A percentile compares a stretch with the other conserved stretches of the same genome.
Conservation (phyloP, 164 flowering plant species). For the Nymphaea thermarum region DNA sequence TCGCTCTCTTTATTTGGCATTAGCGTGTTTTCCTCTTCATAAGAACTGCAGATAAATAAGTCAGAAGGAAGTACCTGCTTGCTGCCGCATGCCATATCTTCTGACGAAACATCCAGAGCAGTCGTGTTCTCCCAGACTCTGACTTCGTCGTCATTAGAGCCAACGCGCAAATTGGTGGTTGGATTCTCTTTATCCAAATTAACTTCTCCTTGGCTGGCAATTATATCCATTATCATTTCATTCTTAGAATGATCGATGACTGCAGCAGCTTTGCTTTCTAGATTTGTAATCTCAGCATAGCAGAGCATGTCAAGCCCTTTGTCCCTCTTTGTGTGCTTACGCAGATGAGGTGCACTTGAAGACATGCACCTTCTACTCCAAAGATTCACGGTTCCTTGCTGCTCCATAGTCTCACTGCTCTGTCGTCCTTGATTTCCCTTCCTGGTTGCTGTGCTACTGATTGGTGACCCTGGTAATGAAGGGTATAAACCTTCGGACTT, state of each 20-base stretch:
- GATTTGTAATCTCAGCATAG: slow-evolving; percentile 13
- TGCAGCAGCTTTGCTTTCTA: neutral
- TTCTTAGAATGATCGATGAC: neutral
- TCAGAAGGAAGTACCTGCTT: neutral
- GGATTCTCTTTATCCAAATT: neutral
- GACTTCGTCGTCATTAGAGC: neutral
- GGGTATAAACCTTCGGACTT: neutral
- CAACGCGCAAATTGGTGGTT: neutral
- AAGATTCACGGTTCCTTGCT: slow-evolving; percentile 18
- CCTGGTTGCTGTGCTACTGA: neutral
- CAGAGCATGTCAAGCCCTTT: slow-evolving; percentile 15
- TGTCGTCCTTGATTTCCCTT: neutral
- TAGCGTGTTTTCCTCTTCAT: neutral
- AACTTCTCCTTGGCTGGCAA: neutral
- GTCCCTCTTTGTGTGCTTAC: slow-evolving; percentile 9
- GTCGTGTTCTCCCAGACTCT: neutral
- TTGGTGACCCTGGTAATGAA: neutral
- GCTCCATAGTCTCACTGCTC: neutral
- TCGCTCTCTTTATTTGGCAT: neutral
- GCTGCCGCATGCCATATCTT: neutral
- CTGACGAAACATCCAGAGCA: neutral
- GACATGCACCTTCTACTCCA: slow-evolving; percentile 62
- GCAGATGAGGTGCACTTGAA: slow-evolving; percentile 26
- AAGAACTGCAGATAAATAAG: neutral
- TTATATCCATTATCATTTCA: neutral